Evolutionary conservation across 768 basidiomycete species (phyloP), one percentile per base, ranked within the genome.

Genomic region (Ephemerocybe angulata): DNA sequence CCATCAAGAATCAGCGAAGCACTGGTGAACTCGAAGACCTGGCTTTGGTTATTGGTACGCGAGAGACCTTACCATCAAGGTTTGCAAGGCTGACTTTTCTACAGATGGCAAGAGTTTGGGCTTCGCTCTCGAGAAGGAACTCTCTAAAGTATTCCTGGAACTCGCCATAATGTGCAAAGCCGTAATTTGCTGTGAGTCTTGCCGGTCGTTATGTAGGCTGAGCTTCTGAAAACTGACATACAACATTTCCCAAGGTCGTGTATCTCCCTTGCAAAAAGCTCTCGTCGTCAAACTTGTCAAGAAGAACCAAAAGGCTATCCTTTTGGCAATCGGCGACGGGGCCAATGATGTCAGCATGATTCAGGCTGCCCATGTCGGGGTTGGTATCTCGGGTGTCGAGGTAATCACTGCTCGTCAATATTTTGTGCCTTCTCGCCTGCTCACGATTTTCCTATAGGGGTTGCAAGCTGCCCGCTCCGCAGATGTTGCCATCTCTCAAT

Each of bases 261-360:
- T 99, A 8, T 98, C 96, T 4, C 97, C 97, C 4, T 70, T 98
- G 42, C 97, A 99, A 69, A 99, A 98, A 69, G 96, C 96, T 0
- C 80, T 97, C 35, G 95, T 98, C 3, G 96, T 98, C 60, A 98
- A 98, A 71, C 83, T 98, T n/a, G 96, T 98, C 53, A 98, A 98
- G 79, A 95, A 95, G 71, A 95, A 96, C 68, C 85, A 87, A 62
- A 92, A 93, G 54, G 81, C 93, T 6, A 92, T 97, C 52, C 76
- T 97, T n/a, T 82, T 98, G 8, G 96, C 96, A 3, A 98, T 98
- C 49, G 96, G 96, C 21, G 96, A 98, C 60, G 96, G 96, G 48
- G 96, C 96, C 1, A 98, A 98, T 68, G 96, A 98, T 69, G 96
- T 98, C 62, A 92, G 92, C 67, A 98, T 98, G 96, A 98, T 98